These are phyloP conservation scores for Paramarasmius palmivorus DNA, from an alignment of 1,284 basidiomycete species.

Conservation along the genomic window DNA sequence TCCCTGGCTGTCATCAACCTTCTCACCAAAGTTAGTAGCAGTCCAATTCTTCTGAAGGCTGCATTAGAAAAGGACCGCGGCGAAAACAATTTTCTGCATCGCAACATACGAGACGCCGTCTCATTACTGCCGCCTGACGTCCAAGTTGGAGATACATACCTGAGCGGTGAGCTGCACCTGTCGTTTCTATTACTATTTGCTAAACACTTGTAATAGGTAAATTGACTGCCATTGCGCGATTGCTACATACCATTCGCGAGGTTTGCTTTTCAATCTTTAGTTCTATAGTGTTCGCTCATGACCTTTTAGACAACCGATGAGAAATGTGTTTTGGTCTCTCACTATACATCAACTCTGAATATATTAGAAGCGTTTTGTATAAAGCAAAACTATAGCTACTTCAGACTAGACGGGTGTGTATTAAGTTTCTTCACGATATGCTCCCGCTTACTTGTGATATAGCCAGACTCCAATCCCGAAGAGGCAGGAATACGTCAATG, in stretches of 20 bases:
- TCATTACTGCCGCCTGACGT: conserved; percentile 65
- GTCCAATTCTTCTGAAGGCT: conserved; percentile 83
- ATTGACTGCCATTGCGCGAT: conserved; percentile 70
- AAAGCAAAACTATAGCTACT: conserved; percentile 74
- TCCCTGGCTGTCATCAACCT: conserved; percentile 82
- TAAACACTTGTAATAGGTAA: conserved; percentile 61
- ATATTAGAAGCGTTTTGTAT: conserved; percentile 88
- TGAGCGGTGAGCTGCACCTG: conserved; percentile 61
- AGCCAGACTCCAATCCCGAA: conserved; percentile 81
- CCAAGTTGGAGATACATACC: conserved; percentile 66
- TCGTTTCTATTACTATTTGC: neutral
- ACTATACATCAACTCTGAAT: conserved; percentile 90
- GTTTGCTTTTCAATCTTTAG: conserved; percentile 33
- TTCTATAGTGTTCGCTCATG: conserved; percentile 2
- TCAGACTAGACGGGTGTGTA: conserved; percentile 85
- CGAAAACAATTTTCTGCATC: conserved; percentile 41
- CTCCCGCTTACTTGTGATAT: conserved; percentile 6
- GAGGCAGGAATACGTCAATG: conserved; percentile 82
- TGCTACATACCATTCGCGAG: conserved; percentile 68
- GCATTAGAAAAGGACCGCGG: conserved; percentile 62
- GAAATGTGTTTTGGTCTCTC: conserved; percentile 91
- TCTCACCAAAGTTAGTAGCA: conserved; percentile 91
- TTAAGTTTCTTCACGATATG: conserved; percentile 6
- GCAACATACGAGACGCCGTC: conserved; percentile 64
- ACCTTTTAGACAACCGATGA: conserved; percentile 71